Evolutionary conservation across 495 filamentous ascomycete genomes (phyloP).

Genomic region (Penicillium nucicola): DNA sequence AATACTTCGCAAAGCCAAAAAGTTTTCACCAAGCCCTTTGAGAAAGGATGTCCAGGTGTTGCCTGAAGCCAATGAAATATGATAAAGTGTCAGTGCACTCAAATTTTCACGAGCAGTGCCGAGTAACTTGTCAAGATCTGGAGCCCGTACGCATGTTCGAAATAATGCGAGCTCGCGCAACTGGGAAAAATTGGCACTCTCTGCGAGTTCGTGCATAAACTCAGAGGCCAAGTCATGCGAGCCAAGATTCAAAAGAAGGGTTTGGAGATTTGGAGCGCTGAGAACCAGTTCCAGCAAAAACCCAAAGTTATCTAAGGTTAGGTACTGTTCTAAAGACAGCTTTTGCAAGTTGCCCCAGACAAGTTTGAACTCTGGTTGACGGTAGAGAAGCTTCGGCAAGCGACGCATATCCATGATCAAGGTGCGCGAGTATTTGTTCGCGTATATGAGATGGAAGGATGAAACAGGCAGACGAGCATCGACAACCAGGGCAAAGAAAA

Average conservation of each 20-base stretch:
- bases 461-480: conserved; percentile 19
- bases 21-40: conserved; percentile 10
- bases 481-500: conserved; percentile 24
- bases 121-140: conserved; percentile 19
- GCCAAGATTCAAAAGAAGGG: conserved; percentile 21
- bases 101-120: conserved; percentile 9
- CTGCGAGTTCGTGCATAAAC: conserved; percentile 27
- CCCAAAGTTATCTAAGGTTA: conserved; percentile 26
- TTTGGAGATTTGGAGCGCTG: conserved; percentile 20
- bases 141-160: conserved; percentile 12
- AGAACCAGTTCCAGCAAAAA: conserved; percentile 27
- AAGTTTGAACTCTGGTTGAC: conserved; percentile 21
- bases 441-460: conserved; percentile 26
- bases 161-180: conserved; percentile 23
- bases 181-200: conserved; percentile 13
- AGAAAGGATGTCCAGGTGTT: conserved; percentile 17
- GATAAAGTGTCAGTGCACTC: conserved; percentile 15
- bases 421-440: conserved; percentile 21
- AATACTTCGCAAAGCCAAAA: conserved; percentile 9
- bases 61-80: conserved; percentile 16
- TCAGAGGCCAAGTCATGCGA: conserved; percentile 24
- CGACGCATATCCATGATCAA: conserved; percentile 34
- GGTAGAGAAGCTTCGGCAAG: conserved; percentile 25
- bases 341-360: conserved; percentile 25
- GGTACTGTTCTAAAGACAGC: conserved; percentile 25